Evolutionary conservation across 176 grass and related monocot genomes (phyloP).

Genomic region (Melocanna baccifera): DNA sequence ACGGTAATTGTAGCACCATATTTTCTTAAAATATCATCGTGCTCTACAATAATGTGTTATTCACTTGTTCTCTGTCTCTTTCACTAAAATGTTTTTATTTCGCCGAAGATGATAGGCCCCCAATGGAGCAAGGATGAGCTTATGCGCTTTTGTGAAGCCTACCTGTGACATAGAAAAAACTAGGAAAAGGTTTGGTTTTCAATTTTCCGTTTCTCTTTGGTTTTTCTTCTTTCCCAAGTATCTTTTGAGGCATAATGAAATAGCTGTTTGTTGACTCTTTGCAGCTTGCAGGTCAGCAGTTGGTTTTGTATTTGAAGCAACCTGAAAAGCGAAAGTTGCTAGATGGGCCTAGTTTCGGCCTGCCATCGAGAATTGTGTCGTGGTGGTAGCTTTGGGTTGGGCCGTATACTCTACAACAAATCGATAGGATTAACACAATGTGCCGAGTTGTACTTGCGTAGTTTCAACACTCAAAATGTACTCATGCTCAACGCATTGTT

Average conservation of each 20-base stretch:
- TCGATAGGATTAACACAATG: not conserved
- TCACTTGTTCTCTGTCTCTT: not conserved
- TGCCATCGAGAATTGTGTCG: not conserved
- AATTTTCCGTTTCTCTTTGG: not conserved
- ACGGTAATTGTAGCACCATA: slow-evolving; percentile 10
- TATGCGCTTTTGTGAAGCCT: slow-evolving; percentile 53
- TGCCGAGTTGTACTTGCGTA: too few relatives aligned
- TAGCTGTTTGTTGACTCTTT: not conserved
- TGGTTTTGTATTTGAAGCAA: too few relatives aligned
- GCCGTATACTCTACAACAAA: not conserved
- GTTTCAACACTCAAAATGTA: too few relatives aligned
- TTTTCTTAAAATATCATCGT: not conserved
- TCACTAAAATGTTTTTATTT: slow-evolving; percentile 24
- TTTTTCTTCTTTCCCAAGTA: not conserved
- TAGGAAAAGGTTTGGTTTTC: slow-evolving; percentile 50
- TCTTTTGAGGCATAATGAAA: not conserved
- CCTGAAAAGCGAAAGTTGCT: too few relatives aligned
- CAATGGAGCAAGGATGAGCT: slow-evolving; percentile 58
- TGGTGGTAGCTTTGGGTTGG: not conserved
- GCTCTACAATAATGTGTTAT: not conserved
- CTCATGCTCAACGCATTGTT: slow-evolving; percentile 5
- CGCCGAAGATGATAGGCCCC: slow-evolving; percentile 46
- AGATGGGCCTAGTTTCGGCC: too few relatives aligned
- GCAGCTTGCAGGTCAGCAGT: too few relatives aligned
- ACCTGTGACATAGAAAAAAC: slow-evolving; percentile 51